Evolutionary conservation across 169 alveolate species (phyloP), one percentile per base, ranked within the genome.

Genomic region (Plasmodium berghei): DNA sequence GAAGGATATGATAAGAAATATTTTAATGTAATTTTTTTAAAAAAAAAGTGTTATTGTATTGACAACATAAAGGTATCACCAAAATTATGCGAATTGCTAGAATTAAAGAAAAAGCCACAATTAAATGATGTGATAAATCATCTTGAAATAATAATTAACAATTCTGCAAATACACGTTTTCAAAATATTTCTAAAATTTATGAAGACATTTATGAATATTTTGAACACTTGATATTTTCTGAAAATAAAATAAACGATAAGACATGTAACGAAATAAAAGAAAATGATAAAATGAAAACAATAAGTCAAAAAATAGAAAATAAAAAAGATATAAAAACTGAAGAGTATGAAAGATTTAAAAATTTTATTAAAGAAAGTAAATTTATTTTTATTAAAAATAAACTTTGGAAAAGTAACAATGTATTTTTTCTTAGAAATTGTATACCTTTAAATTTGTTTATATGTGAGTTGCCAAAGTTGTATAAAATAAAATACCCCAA

Each of bases 121-220:
- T 18, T 83, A 72, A 62, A 22, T 18, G 85, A 67, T 69, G 85
- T 83, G 14, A 46, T 83, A 52, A 61, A 12, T 18, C 85, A 83
- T 49, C 20, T 83, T 20, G 73, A 83, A 55, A 40, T 83, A 52
- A 24, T 83, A 46, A 67, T 28, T n/a, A 55, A 52, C 20, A 83
- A 28, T 22, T 40, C n/a, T 61, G 67, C 67, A 54, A 66, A 42
- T 42, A 16, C 42, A 5, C 70, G 63, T 61, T 42, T 83, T 16
- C 85, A 52, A 52, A 83, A 69, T 42, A 58, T 69, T 26, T 66
- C 71, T 4, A 83, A 83, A 34, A 42, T 67, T 16, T 83, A 70
- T 72, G 90, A 83, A 18, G 80, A 66, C 16, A 83, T 83, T 67
- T 83, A 83, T 58, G 85, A 83, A 59, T 62, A 40, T 83, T 83